Evolutionary conservation across 176 grass and related monocot genomes (phyloP).

Genomic region (Musa troglodytarum): DNA sequence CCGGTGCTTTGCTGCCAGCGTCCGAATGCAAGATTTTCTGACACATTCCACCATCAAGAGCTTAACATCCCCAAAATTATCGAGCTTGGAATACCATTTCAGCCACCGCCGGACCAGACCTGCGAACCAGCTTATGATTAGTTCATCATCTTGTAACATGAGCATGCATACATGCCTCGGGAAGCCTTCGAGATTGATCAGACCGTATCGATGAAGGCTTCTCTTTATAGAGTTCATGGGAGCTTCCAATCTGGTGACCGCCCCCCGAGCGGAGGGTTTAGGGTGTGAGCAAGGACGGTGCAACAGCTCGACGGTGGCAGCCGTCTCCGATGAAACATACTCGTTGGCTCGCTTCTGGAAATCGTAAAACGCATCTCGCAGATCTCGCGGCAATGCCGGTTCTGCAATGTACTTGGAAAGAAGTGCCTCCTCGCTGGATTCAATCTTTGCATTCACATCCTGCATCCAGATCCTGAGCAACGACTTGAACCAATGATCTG

Average conservation of each 20-base stretch:
- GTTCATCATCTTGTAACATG: conserved; percentile 84
- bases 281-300: conserved; percentile 27
- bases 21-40: conserved; percentile 90
- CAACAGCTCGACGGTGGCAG: conserved; percentile 41
- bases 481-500: conserved; percentile 94
- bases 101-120: conserved; percentile 73
- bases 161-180: conserved; percentile 64
- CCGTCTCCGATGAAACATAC: conserved; percentile 59
- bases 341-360: conserved; percentile 69
- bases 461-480: conserved; percentile 89
- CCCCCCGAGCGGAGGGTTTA: conserved; percentile 27
- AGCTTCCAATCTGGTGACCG: conserved; percentile 46
- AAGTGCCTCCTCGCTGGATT: conserved; percentile 54
- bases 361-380: conserved; percentile 66
- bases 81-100: conserved; percentile 58
- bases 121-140: conserved; percentile 92
- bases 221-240: conserved; percentile 55
- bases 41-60: conserved; percentile 53
- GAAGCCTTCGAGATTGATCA: conserved; percentile 69
- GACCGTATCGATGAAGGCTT: conserved; percentile 66
- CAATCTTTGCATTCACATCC: conserved; percentile 56
- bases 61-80: conserved; percentile 84
- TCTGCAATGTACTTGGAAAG: conserved; percentile 86
- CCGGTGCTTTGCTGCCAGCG: conserved; percentile 73
- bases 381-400: conserved; percentile 62